These are phyloP conservation scores for Xylariaceae sp. DNA, from an alignment of 2,329 filamentous ascomycete genomes.

Conservation along the genomic window DNA sequence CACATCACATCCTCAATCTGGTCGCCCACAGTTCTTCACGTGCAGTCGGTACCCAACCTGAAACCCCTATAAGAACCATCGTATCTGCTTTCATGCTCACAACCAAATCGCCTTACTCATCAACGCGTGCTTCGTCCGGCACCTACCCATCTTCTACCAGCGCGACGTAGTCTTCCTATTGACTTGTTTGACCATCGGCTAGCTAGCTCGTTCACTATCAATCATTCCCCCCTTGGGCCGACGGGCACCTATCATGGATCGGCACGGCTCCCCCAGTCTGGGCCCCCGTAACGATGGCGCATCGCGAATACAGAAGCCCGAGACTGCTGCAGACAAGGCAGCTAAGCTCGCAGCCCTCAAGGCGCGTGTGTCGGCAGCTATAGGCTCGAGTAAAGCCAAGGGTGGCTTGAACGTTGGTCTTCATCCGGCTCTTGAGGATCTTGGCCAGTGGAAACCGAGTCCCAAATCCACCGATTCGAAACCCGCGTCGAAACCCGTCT, in stretches of 20 bases:
- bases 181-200: neutral
- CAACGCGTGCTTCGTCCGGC: neutral
- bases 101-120: neutral
- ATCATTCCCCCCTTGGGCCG: neutral
- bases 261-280: conserved; percentile 47
- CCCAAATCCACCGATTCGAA: conserved; percentile 36
- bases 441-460: conserved; percentile 35
- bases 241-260: conserved; percentile 42
- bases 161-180: neutral
- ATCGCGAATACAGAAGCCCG: conserved; percentile 50
- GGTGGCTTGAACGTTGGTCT: conserved; percentile 59
- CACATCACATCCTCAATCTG: neutral
- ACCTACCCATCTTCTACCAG: neutral
- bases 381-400: conserved; percentile 43
- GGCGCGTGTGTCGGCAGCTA: conserved; percentile 72
- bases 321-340: conserved; percentile 58
- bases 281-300: conserved; percentile 51
- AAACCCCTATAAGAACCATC: neutral
- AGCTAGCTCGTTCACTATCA: neutral
- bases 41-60: neutral
- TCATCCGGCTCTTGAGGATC: conserved; percentile 57
- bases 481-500: conserved; percentile 23
- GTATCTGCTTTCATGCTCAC: neutral
- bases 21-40: neutral
- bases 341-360: conserved; percentile 71